phyloP scores from a whole-genome alignment of 1,284 basidiomycete genomes.

The Heliocybe sulcata region DNA sequence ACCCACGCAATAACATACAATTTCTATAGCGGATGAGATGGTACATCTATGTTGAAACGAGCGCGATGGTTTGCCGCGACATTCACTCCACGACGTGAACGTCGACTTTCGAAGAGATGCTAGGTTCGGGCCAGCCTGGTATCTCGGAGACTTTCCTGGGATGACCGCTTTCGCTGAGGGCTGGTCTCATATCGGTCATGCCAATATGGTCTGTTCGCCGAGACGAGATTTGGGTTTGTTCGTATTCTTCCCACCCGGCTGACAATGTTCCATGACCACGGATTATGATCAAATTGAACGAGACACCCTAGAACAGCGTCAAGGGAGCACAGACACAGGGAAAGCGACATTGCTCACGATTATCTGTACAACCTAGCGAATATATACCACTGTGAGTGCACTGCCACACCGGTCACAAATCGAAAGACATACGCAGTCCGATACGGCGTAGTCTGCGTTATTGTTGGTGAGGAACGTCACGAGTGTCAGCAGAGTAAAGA shows the following conservation, averaged over 20 bases:
- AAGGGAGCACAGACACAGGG: neutral
- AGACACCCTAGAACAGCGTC: conserved; percentile 14
- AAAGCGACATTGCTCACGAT: neutral
- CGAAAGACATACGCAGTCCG: conserved; percentile 5
- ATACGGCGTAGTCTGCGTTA: conserved; percentile 6
- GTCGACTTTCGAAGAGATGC: neutral
- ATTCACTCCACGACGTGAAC: neutral
- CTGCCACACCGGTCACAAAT: neutral
- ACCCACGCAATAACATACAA: too few species aligned
- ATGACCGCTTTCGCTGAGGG: neutral
- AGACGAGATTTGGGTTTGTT: neutral
- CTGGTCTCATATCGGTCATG: neutral
- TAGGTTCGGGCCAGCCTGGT: neutral
- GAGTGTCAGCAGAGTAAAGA: conserved; percentile 6
- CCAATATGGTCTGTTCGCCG: neutral
- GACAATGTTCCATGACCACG: neutral
- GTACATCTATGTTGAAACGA: neutral
- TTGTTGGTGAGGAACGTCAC: conserved; percentile 5
- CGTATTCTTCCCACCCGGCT: neutral
- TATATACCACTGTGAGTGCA: neutral
- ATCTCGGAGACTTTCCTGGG: neutral
- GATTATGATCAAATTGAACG: conserved; percentile 19
- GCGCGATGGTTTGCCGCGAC: neutral
- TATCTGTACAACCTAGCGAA: neutral
- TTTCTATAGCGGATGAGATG: too few species aligned